Conservation (phyloP, 768 basidiomycete species). For the Peribolospora baueri region DNA sequence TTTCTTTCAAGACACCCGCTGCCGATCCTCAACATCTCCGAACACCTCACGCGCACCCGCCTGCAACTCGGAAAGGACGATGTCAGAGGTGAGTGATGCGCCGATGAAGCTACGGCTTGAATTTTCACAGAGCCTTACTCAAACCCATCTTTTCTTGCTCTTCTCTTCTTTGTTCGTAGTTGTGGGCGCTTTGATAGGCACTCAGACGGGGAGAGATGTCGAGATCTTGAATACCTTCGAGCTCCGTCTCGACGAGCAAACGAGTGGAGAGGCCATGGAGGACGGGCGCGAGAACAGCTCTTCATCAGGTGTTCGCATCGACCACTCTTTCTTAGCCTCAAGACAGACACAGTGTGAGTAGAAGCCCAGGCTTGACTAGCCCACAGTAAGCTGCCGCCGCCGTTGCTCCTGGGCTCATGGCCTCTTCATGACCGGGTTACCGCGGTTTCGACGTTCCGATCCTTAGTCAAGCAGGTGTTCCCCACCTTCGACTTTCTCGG, state of each 20-base stretch:
- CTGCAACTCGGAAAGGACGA: slow-evolving; percentile 36
- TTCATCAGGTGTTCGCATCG: slow-evolving; percentile 25
- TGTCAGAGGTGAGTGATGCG: slow-evolving; percentile 5
- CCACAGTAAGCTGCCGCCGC: neutral
- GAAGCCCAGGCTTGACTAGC: neutral
- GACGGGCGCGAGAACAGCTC: slow-evolving; percentile 3
- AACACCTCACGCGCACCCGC: slow-evolving; percentile 67
- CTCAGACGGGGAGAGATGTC: slow-evolving; percentile 77
- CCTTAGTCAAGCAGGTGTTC: slow-evolving; percentile 84
- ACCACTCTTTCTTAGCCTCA: slow-evolving; percentile 56
- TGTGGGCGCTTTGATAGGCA: slow-evolving; percentile 76
- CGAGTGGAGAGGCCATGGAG: slow-evolving; percentile 25
- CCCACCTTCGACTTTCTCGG: slow-evolving; percentile 92
- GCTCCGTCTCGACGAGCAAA: slow-evolving; percentile 33
- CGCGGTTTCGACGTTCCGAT: neutral
- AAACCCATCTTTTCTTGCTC: neutral
- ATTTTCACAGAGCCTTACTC: neutral
- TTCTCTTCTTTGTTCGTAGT: slow-evolving; percentile 27
- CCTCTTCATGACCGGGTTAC: neutral
- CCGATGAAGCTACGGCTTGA: no score
- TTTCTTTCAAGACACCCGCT: slow-evolving; percentile 50
- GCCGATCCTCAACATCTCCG: slow-evolving; percentile 87
- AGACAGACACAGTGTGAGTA: slow-evolving; percentile 66
- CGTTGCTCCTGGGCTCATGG: no score
- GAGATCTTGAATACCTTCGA: slow-evolving; percentile 97